Percentiles rank a stretch among this genome's conserved stretches.
These are phyloP conservation scores for Neurospora sp. DNA, from an alignment of 495 filamentous ascomycete species.

Conservation along the genomic window DNA sequence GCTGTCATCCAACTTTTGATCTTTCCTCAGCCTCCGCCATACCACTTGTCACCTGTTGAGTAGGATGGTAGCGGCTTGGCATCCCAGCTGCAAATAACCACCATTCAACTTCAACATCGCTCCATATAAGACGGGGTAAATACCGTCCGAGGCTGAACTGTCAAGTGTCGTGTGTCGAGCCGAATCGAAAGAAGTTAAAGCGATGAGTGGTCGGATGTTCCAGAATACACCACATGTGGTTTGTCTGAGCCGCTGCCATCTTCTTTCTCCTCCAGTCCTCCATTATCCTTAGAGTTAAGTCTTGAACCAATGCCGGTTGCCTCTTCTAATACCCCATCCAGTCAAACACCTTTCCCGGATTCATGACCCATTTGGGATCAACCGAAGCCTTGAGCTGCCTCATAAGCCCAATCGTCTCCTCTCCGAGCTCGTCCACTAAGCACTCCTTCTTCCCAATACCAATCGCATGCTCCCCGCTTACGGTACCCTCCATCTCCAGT, in stretches of 20 bases:
- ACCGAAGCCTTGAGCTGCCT: conserved; percentile 19
- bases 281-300: not conserved
- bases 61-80: not conserved
- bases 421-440: conserved; percentile 22
- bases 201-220: not conserved
- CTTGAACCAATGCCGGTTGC: not conserved
- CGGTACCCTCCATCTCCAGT: conserved; percentile 29
- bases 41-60: not conserved
- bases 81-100: not conserved
- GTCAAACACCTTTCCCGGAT: conserved; percentile 29
- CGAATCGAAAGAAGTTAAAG: not conserved
- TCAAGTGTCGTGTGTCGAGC: not conserved
- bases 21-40: not conserved
- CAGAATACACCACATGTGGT: not conserved
- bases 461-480: conserved; percentile 28
- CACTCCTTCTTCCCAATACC: conserved; percentile 26
- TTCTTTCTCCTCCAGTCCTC: not conserved
- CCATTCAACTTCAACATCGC: not conserved
- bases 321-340: not conserved
- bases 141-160: not conserved
- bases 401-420: conserved; percentile 23
- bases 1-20: not conserved
- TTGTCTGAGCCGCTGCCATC: not conserved
- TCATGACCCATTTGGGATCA: conserved; percentile 26
- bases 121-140: not conserved